Base-by-base conservation (phyloP, 257 asterid genomes). In the Paulownia fortunei region DNA sequence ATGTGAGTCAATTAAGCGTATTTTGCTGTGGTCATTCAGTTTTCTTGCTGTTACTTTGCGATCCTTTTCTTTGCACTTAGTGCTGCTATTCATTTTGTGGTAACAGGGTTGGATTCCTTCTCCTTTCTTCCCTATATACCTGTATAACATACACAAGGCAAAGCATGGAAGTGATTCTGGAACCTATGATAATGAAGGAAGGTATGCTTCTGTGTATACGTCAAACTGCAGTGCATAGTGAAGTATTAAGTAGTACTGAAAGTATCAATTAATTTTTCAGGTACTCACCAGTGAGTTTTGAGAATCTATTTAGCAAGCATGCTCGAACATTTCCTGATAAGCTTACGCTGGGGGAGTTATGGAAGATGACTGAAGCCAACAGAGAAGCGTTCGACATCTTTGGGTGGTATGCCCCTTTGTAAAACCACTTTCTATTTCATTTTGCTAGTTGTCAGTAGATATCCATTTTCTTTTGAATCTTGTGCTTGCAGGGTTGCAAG, bases 131-230 rank as follows among this genome's bases (percentile, higher is more conserved):
- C 99, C 98, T 0, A 84, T 94, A 75, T 88, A 92, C 83, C 58
- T 94, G 3, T 42, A 76, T 52, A 94, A 92, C 86, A 84, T 92
- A 73, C 98, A 94, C 82, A 89, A 80, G 82, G 77, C 92, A 49
- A 94, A 89, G 85, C 97, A 94, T 21, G 99, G 99, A 42, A 94
- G 99, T 10, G 91, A 86, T 76, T 77, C 98, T 0, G 89, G 86
- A 54, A 87, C 96, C 19, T 94, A 89, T 7, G 98, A 94, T 74
- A 84, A 78, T 0, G 99, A 94, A 86, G 98, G 97, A 78, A 91
- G 98, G 98, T 86, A 84, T 3, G 36, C 39, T 32, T 24, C 4
- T 3, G 3, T 24, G 39, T 23, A 9, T 44, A 10, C 15, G 2
- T 18, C 1, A 30, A n/a, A 16, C 69, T 60, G 42, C 1, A 60